phyloP scores from a whole-genome alignment of 2,329 filamentous ascomycete genomes.

The Hymenoscyphus repandus region DNA sequence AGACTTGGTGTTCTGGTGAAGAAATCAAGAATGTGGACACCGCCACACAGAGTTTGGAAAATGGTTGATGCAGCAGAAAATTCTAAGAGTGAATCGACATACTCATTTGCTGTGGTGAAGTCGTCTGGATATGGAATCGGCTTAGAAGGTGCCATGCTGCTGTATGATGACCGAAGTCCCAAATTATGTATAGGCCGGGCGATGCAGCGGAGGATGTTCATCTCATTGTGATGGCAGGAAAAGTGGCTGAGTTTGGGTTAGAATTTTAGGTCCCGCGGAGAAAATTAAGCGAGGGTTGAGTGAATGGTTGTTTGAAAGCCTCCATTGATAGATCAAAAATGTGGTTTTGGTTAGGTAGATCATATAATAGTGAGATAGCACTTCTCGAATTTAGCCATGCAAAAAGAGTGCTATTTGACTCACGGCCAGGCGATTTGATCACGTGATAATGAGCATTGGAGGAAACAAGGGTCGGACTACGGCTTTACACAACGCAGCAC shows the following conservation, averaged over 20 bases:
- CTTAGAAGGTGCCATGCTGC: constrained; percentile 25
- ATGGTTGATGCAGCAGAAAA: constrained; percentile 71
- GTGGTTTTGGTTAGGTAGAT: too few species aligned
- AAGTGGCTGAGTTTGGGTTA: not conserved
- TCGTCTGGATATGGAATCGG: constrained; percentile 25
- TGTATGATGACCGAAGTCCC: not conserved
- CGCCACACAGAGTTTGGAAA: constrained; percentile 86
- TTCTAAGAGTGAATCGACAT: constrained; percentile 69
- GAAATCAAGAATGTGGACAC: constrained; percentile 96
- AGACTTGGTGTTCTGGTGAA: constrained; percentile 81
- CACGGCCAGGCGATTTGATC: too few species aligned
- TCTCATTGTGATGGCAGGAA: constrained; percentile 1
- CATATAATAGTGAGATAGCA: too few species aligned
- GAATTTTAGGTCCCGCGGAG: not conserved
- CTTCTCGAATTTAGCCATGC: too few species aligned
- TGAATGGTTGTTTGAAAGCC: too few species aligned
- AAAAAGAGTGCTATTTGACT: too few species aligned
- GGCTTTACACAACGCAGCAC: too few species aligned
- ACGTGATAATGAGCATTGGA: too few species aligned
- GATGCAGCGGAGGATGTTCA: constrained; percentile 1
- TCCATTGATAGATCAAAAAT: too few species aligned
- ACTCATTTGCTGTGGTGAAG: constrained; percentile 69
- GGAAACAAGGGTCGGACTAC: too few species aligned
- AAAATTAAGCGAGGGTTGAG: not conserved
- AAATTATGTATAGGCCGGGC: not conserved